Base-by-base conservation (phyloP, 768 basidiomycete species). In the Psilocybe azurescens region DNA sequence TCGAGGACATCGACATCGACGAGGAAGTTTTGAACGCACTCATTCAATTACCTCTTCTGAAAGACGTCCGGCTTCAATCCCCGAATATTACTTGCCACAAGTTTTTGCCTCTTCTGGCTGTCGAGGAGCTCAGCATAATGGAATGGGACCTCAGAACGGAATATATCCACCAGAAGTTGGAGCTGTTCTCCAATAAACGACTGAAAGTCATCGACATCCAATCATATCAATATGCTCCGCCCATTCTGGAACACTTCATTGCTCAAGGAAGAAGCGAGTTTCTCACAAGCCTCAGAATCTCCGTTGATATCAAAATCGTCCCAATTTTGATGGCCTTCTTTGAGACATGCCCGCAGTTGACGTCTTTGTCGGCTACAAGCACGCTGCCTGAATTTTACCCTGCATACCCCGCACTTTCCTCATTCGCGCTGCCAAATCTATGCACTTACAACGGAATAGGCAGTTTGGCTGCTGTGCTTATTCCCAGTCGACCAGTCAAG, bases 1-100 rank as follows among this genome's bases (percentile, higher is more conserved):
- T 58, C 18, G 47, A 58, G 46, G 56, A 58, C 20, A 39, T 58
- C 47, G 56, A 58, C 3, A 33, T 58, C 9, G 30, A 58, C 33
- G 56, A 58, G n/a, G 20, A 36, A 32, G n/a, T 58, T 6, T 11
- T 48, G 46, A 14, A 50, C 32, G 28, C 30, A 32, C 18, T 58
- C 28, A 7, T 30, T 4, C 28, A 58, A 11, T 30, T 58, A 18
- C 29, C 28, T 33, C 32, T 50, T n/a, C 33, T 58, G 47, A 49
- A 50, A 18, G 47, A 58, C 8, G 11, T 58, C 8, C 30, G 46
- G 6, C 32, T 58, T 4, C 56, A 50, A 29, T 58, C 56, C 28
- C n/a, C 30, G 30, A 28, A 58, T 3, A 9, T 58, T 2, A 30
- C 20, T 3, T 49, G 32, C 32, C 29, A 29, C 16, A 50, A 24